Conservation (phyloP, 2,329 filamentous ascomycete genomes). For the Basipetospora chlamydospora region DNA sequence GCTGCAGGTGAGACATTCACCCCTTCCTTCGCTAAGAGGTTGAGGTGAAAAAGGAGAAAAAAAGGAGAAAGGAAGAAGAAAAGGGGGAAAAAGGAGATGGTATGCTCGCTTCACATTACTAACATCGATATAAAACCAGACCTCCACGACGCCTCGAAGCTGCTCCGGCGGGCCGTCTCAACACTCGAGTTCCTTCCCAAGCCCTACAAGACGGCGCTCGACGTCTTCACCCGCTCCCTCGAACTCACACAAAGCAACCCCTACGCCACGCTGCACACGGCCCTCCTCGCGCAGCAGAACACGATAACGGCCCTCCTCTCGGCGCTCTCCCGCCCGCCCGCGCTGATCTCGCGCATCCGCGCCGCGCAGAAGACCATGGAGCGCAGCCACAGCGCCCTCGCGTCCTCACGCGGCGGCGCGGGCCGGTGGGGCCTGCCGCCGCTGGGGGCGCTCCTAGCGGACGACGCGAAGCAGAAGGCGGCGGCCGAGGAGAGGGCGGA, state of each 20-base stretch:
- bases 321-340: constrained; percentile 64
- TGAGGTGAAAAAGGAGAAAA: too few species aligned
- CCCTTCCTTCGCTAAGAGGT: too few species aligned
- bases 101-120: too few species aligned
- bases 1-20: constrained; percentile 6
- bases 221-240: constrained; percentile 54
- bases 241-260: constrained; percentile 59
- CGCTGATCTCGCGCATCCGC: constrained; percentile 64
- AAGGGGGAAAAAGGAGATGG: too few species aligned
- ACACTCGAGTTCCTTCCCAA: constrained; percentile 53
- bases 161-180: constrained; percentile 37
- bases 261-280: constrained; percentile 56
- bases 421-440: constrained; percentile 67
- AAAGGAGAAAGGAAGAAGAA: too few species aligned
- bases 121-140: too few species aligned
- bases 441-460: constrained; percentile 51
- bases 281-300: constrained; percentile 65
- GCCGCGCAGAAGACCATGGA: constrained; percentile 62
- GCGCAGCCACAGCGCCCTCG: constrained; percentile 51
- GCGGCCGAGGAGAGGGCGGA: constrained; percentile 25
- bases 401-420: constrained; percentile 29
- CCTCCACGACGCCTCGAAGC: constrained; percentile 48
- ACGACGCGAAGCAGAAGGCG: constrained; percentile 69
- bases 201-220: constrained; percentile 54
- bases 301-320: constrained; percentile 70